Evolutionary conservation across 2,329 filamentous ascomycete genomes (phyloP).

Genomic region (Apiospora marii): DNA sequence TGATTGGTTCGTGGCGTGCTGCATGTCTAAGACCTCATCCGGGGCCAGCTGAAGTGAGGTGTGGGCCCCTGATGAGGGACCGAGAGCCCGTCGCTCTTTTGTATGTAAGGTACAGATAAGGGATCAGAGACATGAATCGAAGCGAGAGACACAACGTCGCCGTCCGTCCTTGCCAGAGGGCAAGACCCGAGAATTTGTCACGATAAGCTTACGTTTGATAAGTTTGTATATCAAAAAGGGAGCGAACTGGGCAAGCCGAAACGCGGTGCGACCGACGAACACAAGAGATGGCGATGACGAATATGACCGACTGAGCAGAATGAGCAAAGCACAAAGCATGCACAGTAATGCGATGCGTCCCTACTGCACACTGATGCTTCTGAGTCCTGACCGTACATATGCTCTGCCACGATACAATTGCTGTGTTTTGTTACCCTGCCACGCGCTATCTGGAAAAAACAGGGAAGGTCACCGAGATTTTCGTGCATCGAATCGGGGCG

Average conservation of each 20-base stretch:
- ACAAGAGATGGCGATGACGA: neutral
- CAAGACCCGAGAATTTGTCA: constrained; percentile 10
- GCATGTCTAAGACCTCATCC: constrained; percentile 15
- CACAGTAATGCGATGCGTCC: neutral
- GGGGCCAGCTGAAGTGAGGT: constrained; percentile 9
- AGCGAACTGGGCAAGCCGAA: constrained; percentile 3
- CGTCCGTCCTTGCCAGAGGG: neutral
- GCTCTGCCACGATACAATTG: constrained; percentile 1
- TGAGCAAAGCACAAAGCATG: neutral
- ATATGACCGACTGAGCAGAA: neutral
- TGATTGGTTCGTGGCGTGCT: constrained; percentile 1
- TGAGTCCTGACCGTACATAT: neutral
- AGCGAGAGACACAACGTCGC: constrained; percentile 16
- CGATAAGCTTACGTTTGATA: constrained; percentile 8
- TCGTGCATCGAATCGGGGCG: constrained; percentile 20
- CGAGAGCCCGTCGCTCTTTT: neutral
- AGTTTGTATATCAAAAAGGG: neutral
- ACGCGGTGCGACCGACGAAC: neutral
- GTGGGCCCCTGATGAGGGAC: neutral
- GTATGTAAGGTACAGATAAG: neutral
- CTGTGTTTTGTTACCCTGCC: neutral
- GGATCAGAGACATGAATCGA: neutral
- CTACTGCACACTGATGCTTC: neutral
- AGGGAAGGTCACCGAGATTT: constrained; percentile 18
- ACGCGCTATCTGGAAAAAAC: constrained; percentile 8